Base-by-base conservation (phyloP, 306 rosid genomes). In the Prosopis cineraria region DNA sequence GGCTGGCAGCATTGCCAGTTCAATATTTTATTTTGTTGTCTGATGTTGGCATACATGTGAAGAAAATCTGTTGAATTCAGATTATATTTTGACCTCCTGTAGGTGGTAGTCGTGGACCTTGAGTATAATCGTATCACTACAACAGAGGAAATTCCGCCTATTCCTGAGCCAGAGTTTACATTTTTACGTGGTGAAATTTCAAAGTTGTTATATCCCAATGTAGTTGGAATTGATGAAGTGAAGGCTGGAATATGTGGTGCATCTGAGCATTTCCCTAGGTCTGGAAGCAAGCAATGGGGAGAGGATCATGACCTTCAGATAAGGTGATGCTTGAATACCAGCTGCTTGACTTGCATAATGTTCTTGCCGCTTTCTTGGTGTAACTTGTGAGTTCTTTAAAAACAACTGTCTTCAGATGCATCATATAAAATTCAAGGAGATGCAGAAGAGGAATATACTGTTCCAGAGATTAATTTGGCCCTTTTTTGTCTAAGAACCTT, bases 91-190 rank as follows among this genome's bases (percentile, higher is more conserved):
- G 74, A 72, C 74, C 84, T 70, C 68, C 68, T 88, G 41, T 84
- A 95, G 99, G 99, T 95, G 48, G 99, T 95, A 73, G 82, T 95
- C 81, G 99, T 95, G 89, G 98, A 95, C 85, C 99, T 95, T 72
- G 99, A 90, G 68, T 87, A 81, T 84, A 95, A 95, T 83, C 84
- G 85, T 60, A 90, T 93, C 79, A 86, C 98, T 56, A 93, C 97
- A 33, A 53, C 98, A 17, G 99, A 95, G 85, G 99, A 95, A 68
- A 93, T 95, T 78, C 99, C 99, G n/a, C 87, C 94, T 75, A 85
- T 95, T 84, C 99, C 99, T 22, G 96, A 93, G 84, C 99, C 96
- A 56, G 99, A 95, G 79, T 80, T 85, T 36, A 85, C 93, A 82
- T 52, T 83, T 77, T 84, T 95, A 78, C 99, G 94, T 84, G 86